phyloP scores from a whole-genome alignment of 2,329 filamentous ascomycete genomes.

The Aspergillus phoenicis region DNA sequence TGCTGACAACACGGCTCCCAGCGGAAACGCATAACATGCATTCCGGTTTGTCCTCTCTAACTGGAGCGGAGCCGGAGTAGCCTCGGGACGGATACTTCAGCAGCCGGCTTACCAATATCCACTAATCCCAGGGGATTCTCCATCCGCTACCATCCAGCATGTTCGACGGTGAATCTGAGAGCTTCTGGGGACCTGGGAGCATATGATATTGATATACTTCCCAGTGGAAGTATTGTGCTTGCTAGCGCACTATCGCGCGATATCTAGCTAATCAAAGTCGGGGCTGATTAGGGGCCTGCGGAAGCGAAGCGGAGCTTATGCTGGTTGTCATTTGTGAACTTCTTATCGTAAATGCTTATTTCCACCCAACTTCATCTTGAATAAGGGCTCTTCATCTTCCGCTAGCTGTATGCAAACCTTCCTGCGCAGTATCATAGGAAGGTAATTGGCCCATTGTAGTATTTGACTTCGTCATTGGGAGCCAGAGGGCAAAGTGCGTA shows the following conservation, averaged over 20 bases:
- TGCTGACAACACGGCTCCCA: neutral
- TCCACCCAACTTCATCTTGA: neutral
- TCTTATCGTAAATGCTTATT: neutral
- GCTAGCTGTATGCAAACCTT: neutral
- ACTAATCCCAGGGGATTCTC: neutral
- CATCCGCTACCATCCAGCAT: neutral
- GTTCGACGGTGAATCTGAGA: neutral
- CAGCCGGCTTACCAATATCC: constrained; percentile 6
- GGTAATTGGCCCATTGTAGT: neutral
- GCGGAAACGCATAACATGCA: neutral
- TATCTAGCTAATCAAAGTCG: neutral
- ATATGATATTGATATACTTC: neutral
- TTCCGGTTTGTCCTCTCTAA: neutral
- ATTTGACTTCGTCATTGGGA: neutral
- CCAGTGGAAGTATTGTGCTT: neutral
- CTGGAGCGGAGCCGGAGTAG: neutral
- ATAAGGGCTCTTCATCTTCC: too few relatives aligned
- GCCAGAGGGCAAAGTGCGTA: neutral
- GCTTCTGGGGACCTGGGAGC: neutral
- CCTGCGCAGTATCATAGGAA: neutral
- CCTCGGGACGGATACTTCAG: constrained; percentile 10
- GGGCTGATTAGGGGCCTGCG: neutral
- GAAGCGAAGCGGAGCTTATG: neutral
- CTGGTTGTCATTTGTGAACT: neutral
- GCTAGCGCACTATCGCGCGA: neutral